Conservation (phyloP, 2,329 filamentous ascomycete species). For the Gaeumannomyces tritici region DNA sequence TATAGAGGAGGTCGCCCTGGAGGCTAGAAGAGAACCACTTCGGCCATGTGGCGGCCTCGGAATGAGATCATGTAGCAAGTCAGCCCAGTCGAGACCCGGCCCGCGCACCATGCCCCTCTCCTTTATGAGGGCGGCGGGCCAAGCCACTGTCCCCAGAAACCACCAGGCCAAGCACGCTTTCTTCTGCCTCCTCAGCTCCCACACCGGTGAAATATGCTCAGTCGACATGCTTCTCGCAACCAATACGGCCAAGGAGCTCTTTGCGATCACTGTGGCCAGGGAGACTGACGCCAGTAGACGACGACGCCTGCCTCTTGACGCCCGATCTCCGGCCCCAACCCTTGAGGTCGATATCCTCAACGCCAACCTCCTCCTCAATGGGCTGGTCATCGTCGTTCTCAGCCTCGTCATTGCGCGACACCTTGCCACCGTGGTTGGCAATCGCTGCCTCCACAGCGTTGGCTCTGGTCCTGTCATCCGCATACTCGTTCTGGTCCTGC, state of each 20-base stretch:
- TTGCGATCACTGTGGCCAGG: conserved; percentile 67
- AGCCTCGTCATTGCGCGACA: conserved; percentile 40
- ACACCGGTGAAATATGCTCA: conserved; percentile 11
- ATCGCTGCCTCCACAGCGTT: neutral
- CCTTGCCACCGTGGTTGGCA: neutral
- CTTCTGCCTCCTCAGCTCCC: neutral
- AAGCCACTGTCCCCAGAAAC: neutral
- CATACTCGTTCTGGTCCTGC: conserved; percentile 37
- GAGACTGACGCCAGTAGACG: conserved; percentile 53
- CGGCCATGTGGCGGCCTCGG: neutral
- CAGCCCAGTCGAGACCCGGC: neutral
- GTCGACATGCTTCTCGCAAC: conserved; percentile 67
- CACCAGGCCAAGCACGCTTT: neutral
- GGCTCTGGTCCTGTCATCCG: conserved; percentile 26
- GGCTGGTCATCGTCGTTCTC: conserved; percentile 51
- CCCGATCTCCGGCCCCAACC: conserved; percentile 49
- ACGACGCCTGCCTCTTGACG: conserved; percentile 40
- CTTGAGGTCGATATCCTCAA: conserved; percentile 59
- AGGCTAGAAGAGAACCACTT: neutral
- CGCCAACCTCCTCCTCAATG: conserved; percentile 67
- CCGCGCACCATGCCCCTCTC: neutral
- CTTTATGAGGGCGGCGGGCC: neutral
- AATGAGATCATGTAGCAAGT: too few species aligned
- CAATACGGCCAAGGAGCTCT: conserved; percentile 72
- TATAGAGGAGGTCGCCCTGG: neutral